Percentiles rank a stretch among this genome's conserved stretches.
These are phyloP conservation scores for Neurospora sp. DNA, from an alignment of 2,329 filamentous ascomycete species.

Conservation along the genomic window DNA sequence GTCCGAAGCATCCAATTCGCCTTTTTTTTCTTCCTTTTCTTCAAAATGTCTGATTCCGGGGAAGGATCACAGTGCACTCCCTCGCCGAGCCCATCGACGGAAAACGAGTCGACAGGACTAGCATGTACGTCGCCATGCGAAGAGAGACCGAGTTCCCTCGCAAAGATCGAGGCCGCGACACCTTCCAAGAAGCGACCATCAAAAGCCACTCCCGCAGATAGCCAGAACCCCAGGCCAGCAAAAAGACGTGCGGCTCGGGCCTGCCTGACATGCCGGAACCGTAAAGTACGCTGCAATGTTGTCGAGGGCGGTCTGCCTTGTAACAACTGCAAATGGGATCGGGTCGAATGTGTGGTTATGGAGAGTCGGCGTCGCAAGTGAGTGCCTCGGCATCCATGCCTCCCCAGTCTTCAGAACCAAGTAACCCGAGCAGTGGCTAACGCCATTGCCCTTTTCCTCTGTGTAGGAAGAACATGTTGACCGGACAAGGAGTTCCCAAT, in stretches of 20 bases:
- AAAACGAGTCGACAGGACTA: background rate
- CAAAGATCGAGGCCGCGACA: background rate
- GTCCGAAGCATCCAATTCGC: background rate
- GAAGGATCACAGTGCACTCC: background rate
- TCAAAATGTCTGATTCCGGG: background rate
- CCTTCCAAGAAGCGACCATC: slow-evolving; percentile 7
- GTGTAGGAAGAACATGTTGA: slow-evolving; percentile 33
- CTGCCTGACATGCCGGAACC: slow-evolving; percentile 76
- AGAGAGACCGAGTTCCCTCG: background rate
- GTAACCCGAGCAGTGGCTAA: background rate
- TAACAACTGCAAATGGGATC: slow-evolving; percentile 75
- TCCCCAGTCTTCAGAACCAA: background rate
- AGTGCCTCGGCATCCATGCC: slow-evolving; percentile 29
- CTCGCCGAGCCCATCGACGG: background rate
- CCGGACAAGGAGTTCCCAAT: slow-evolving; percentile 18
- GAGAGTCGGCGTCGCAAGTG: slow-evolving; percentile 81
- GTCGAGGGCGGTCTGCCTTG: slow-evolving; percentile 72
- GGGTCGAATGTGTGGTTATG: slow-evolving; percentile 65
- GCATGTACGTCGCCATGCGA: background rate
- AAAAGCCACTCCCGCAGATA: slow-evolving; percentile 17
- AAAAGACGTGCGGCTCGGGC: slow-evolving; percentile 87
- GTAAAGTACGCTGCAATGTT: slow-evolving; percentile 91
- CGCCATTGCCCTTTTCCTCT: slow-evolving; percentile 4
- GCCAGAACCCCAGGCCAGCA: slow-evolving; percentile 36
- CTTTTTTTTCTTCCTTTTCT: background rate